Evolutionary conservation across 352 stramenopile genomes (phyloP).

Genomic region (Globisporangium nodosum): DNA sequence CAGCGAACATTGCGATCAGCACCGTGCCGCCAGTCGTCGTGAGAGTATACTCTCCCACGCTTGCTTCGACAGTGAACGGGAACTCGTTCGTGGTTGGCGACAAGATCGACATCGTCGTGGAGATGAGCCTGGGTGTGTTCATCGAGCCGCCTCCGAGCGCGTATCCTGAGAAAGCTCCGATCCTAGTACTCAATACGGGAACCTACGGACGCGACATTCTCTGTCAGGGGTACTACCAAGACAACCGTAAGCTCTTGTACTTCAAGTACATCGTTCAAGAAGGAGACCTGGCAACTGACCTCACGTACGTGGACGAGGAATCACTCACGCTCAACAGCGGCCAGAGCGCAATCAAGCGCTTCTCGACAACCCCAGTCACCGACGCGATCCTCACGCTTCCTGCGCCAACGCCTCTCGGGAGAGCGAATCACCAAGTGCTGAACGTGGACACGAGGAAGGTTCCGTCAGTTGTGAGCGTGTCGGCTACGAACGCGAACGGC

Average conservation of each 20-base stretch:
- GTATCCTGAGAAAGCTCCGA: slow-evolving; percentile 68
- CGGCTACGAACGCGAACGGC: slow-evolving; percentile 32
- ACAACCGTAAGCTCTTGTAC: slow-evolving; percentile 47
- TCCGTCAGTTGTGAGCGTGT: slow-evolving; percentile 50
- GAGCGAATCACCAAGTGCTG: slow-evolving; percentile 26
- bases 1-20: slow-evolving; percentile 50
- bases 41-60: slow-evolving; percentile 55
- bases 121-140: slow-evolving; percentile 70
- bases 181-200: slow-evolving; percentile 57
- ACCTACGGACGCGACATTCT: slow-evolving; percentile 39
- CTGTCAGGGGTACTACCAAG: slow-evolving; percentile 53
- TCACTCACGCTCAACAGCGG: slow-evolving; percentile 74
- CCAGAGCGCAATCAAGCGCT: slow-evolving; percentile 73
- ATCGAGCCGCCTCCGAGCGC: slow-evolving; percentile 67
- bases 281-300: slow-evolving; percentile 41
- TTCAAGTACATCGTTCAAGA: slow-evolving; percentile 68
- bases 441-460: slow-evolving; percentile 56
- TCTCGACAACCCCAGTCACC: slow-evolving; percentile 71
- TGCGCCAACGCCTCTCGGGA: slow-evolving; percentile 34
- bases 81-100: slow-evolving; percentile 75
- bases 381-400: slow-evolving; percentile 61
- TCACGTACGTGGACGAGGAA: slow-evolving; percentile 49
- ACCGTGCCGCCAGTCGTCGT: slow-evolving; percentile 52
- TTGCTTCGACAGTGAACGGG: slow-evolving; percentile 43
- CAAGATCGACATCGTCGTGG: slow-evolving; percentile 69